Conservation (phyloP, 306 rosid genomes). For the Chamaecrista fasciculata region DNA sequence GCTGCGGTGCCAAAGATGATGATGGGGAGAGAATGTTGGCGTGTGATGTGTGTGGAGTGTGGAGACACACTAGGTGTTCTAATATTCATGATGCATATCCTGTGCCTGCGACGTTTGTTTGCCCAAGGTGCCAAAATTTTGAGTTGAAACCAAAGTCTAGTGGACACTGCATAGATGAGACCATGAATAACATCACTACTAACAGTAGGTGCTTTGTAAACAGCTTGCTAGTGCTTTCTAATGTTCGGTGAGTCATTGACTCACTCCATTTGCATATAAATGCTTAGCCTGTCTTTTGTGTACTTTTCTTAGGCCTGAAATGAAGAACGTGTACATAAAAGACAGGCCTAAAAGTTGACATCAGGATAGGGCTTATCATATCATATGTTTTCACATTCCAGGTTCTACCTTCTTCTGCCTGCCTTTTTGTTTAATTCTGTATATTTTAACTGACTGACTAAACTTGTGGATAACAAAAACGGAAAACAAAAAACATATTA, state of each 20-base stretch:
- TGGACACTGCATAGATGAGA: conserved; percentile 56
- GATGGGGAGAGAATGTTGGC: conserved; percentile 99
- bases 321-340: conserved; percentile 44
- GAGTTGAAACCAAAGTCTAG: conserved; percentile 29
- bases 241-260: conserved; percentile 35
- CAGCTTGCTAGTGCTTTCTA: conserved; percentile 39
- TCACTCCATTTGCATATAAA: conserved; percentile 18
- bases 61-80: conserved; percentile 89
- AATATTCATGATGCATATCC: conserved; percentile 62
- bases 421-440: conserved; percentile 2
- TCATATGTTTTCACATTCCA: conserved; percentile 27
- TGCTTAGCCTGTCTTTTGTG: conserved; percentile 5
- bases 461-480: conserved; percentile 10
- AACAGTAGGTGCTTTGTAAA: conserved; percentile 41
- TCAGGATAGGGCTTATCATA: conserved; percentile 24
- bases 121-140: conserved; percentile 54
- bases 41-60: conserved; percentile 80
- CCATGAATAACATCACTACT: conserved; percentile 39
- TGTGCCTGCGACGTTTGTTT: conserved; percentile 73
- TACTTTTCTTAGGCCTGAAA: conserved; percentile 33
- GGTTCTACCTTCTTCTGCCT: conserved; percentile 6
- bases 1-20: conserved; percentile 89
- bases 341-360: conserved; percentile 26
- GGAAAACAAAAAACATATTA: background rate
- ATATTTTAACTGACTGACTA: conserved; percentile 22